Base-by-base conservation (phyloP, 495 filamentous ascomycete genomes). In the Aspergillus avenaceus region DNA sequence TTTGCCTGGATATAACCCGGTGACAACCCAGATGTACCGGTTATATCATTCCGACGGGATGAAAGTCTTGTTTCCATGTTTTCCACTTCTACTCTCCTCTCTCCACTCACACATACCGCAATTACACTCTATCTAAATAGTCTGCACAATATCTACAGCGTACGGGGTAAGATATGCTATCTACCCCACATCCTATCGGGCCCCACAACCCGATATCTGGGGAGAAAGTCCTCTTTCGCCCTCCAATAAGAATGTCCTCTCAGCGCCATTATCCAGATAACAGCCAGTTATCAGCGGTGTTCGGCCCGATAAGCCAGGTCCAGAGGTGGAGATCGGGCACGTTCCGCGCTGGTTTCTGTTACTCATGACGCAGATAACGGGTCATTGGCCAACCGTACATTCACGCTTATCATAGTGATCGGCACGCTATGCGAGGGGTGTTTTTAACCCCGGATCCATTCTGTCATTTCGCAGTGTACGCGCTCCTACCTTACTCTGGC, bases 1-100 rank as follows among this genome's bases (percentile, higher is more conserved):
- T 84, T 84, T 9, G 79, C 80, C 66, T 82, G 79, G 18, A 82
- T 62, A 55, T 76, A 74, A 16, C 67, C 67, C 2, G 74, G 72
- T 0, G 78, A 73, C n/a, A 77, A 54, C 5, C 78, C 77, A 1
- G 76, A 62, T 5, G 79, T 83, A 38, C 66, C 67, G 29, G 69
- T 65, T 11, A 69, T 67, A 32, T 59, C 56, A 27, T 65, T 66
- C 1, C 59, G 34, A 38, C 80, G 75, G n/a, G n/a, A n/a, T n/a
- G n/a, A n/a, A n/a, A n/a, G n/a, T n/a, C n/a, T n/a, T n/a, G n/a
- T n/a, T n/a, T n/a, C n/a, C n/a, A n/a, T n/a, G n/a, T n/a, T n/a
- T n/a, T n/a, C n/a, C n/a, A n/a, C n/a, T n/a, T n/a, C n/a, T n/a
- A n/a, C n/a, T n/a, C n/a, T n/a, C n/a, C n/a, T 4, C 4, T 8